Evolutionary conservation across 331 rosid species (phyloP), one percentile per base, ranked within the genome.

Genomic region (Malus hybrid): DNA sequence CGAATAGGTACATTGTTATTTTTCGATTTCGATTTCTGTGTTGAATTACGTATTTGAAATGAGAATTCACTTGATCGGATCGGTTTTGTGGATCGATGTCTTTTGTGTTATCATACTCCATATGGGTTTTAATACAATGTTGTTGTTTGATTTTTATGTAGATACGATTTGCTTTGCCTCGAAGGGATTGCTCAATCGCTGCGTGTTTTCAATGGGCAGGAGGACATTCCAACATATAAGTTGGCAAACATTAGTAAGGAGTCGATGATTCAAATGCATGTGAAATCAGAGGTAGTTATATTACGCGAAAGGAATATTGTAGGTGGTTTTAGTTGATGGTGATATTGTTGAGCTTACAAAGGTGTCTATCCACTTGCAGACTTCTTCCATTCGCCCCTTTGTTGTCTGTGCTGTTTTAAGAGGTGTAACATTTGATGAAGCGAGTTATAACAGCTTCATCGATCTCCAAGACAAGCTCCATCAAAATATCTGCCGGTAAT

Each of bases 401-500:
- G 75, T 95, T 71, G 98, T 92, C 70, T 92, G 99, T 82, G 99
- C 99, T 28, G 86, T 95, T 62, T 80, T 95, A 69, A 91, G 97
- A 80, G 99, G 92, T 66, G 3, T 95, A 42, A 84, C 89, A 36
- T 90, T 95, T 79, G 89, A 87, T 71, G 87, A 90, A 80, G 88
- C 81, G 14, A 89, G 93, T 79, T 95, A 90, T 86, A 86, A 88
- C 83, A 92, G 99, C 86, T 95, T 95, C 65, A 92, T 95, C 52
- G 99, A 95, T 77, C 97, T 95, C 79, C 99, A 95, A 86, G 99
- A 95, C 84, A 95, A 95, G 85, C 97, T 95, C 74, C 98, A 92
- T 81, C 99, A 95, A 28, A 95, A 95, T 82, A 95, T 95, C 73
- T 92, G 99, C 78, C 84, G 99, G 99, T 95, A 85, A 83, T 83